Evolutionary conservation across 805 yeast genomes (phyloP), one percentile per base, ranked within the genome.

Genomic region (Dipodascus albidus): DNA sequence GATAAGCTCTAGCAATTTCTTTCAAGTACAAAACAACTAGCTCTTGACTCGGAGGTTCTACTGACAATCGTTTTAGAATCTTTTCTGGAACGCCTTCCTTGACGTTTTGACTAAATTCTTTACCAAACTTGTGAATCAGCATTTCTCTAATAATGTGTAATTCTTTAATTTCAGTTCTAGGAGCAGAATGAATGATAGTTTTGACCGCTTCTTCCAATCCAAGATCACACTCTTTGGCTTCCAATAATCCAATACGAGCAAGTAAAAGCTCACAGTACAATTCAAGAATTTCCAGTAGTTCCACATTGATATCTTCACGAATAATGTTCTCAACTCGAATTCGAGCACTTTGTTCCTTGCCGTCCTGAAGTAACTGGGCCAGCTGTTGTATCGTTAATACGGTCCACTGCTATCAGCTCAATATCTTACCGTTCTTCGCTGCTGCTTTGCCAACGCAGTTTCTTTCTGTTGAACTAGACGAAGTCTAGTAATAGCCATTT

Each of bases 281-380:
- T 67, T 89, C 96, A 49, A 88, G 67, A 49, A 79, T 78, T 65
- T 89, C 96, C 52, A 88, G 70, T 22, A 88, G 70, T 68, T 88
- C 96, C 21, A 85, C 78, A 61, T 82, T 79, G 31, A 86, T 79
- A 63, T 88, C 96, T 59, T 87, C 91, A 35, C 90, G 75, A 31
- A 89, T 85, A 54, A 88, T 79, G 60, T 85, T 85, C 64, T 88
- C 96, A 2, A 87, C 91, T 50, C 95, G 69, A 54, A 87, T 87
- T 53, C 77, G 77, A 9, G 96, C 96, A 60, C 89, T 85, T 51
- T 83, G 82, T 57, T 87, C 90, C 62, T 86, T 87, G 3, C 87
- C 88, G 47, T 72, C 74, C 6, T 76, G 72, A 51, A 88, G 70
- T 9, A 87, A 70, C 50, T 85, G 89, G 1, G 95, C 95, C 65